These are phyloP conservation scores for Solanum hybrid DNA, from an alignment of 305 asterid species.

Conservation along the genomic window DNA sequence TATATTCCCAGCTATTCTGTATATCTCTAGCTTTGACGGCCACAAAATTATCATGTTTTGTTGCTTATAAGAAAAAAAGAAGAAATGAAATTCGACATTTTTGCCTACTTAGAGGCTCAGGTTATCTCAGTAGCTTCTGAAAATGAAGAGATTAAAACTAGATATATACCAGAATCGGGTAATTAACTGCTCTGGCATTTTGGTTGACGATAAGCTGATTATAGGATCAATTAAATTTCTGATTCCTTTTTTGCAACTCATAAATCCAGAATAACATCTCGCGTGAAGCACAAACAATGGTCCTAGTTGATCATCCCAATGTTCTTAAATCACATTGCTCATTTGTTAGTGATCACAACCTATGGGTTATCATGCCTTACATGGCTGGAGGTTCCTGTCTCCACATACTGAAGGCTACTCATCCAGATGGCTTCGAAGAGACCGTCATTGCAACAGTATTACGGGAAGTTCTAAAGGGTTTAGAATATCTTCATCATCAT, in stretches of 20 bases:
- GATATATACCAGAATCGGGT: neutral
- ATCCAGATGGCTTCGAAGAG: constrained; percentile 96
- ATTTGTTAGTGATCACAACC: constrained; percentile 71
- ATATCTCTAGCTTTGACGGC: neutral
- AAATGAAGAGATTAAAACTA: neutral
- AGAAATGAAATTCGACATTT: neutral
- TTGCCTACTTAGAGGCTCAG: neutral
- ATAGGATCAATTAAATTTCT: neutral
- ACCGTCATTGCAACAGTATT: constrained; percentile 79
- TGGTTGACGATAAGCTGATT: neutral
- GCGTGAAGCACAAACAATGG: constrained; percentile 95
- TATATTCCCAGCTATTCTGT: neutral
- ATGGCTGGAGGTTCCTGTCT: constrained; percentile 98
- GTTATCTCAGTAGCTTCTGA: neutral
- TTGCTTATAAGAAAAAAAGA: neutral
- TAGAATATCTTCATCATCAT: constrained; percentile 93
- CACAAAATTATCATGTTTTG: neutral
- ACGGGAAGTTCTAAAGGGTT: constrained; percentile 85
- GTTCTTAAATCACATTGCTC: constrained; percentile 93
- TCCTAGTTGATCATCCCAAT: constrained; percentile 87
- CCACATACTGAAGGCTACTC: constrained; percentile 78
- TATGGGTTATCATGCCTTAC: constrained; percentile 98
- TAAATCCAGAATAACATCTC: constrained; percentile 71
- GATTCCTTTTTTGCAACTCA: constrained; percentile 10
- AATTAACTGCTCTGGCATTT: neutral